Evolutionary conservation across 2,329 filamentous ascomycete genomes (phyloP).

Genomic region (Diaporthe ilicicola): DNA sequence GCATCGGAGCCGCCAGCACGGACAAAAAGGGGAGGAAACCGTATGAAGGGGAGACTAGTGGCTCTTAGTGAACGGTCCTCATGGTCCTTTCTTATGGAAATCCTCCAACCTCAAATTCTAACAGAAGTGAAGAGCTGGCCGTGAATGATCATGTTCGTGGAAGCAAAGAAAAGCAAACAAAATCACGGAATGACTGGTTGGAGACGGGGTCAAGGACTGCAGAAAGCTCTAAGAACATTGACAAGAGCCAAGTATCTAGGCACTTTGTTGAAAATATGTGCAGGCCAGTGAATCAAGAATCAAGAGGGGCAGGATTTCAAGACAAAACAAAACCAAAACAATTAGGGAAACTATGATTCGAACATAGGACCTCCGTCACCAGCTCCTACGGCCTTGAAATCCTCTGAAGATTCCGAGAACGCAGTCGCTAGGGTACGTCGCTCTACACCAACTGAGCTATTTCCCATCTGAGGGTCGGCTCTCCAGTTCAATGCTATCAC

Average conservation of each 20-base stretch:
- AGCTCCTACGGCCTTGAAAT: background rate
- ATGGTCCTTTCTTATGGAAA: background rate
- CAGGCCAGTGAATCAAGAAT: background rate
- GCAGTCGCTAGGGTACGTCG: background rate
- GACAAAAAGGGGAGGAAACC: slow-evolving; percentile 6
- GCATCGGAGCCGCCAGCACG: slow-evolving; percentile 20
- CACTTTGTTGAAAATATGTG: background rate
- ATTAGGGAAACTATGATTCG: background rate
- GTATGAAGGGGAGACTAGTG: background rate
- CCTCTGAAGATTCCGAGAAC: background rate
- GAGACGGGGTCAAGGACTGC: background rate
- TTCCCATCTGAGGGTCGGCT: background rate
- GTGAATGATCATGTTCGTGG: background rate
- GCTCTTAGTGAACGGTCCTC: background rate
- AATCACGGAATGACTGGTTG: background rate
- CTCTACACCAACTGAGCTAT: slow-evolving; percentile 2
- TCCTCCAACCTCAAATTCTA: background rate
- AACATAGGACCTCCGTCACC: slow-evolving; percentile 19
- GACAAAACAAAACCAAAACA: background rate
- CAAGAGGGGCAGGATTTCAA: background rate
- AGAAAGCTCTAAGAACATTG: too few relatives aligned
- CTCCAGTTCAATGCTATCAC: background rate
- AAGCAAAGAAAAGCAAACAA: background rate
- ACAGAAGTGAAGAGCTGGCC: background rate
- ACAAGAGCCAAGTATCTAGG: background rate